Base-by-base conservation (phyloP, 306 rosid species). In the Biancaea sappan region DNA sequence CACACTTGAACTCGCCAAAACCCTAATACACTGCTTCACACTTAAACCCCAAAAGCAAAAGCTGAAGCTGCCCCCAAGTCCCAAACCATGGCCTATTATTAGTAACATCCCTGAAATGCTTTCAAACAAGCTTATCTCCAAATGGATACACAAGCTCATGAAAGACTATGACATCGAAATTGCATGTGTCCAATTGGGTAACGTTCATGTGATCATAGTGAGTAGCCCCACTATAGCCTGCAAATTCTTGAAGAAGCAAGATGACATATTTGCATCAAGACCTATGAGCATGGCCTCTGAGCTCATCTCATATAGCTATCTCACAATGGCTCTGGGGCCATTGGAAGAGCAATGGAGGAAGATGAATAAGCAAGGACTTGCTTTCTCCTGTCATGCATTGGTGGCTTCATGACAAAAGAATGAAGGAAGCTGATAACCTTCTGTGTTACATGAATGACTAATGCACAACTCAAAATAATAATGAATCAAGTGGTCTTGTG, bases 141-240 rank as follows among this genome's bases (percentile, higher is more conserved):
- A 26, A 21, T 82, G 82, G 84, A 71, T 79, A 18, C 82, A 72
- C 25, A 8, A 24, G 4, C 4, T 80, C 1, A 44, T 86, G 81
- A 61, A 70, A 21, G 60, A 74, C 5, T 9, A 69, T 2, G 4
- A 74, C 67, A 77, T 80, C 0, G 83, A 6, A 32, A 32, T 86
- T 21, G 84, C 79, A 0, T 84, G 88, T 43, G 8, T 81, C 2
- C 73, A 73, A 8, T 62, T 86, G 0, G 88, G 84, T 15, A 76
- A 53, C 1, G 53, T 57, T 5, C 41, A 84, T 29, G 72, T 86
- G 0, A 81, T 86, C 6, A 44, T 77, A 0, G 81, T 83, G 5
- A 68, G 61, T 11, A 48, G 81, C 1, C 83, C 87, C 3, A 46
- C 32, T 14, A 31, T 86, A 13, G 72, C 82, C 0, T 19, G 57